A percentile compares a stretch with the other conserved stretches of the same genome.
Conservation (phyloP, 768 basidiomycete genomes). For the Crucibulum laeve region DNA sequence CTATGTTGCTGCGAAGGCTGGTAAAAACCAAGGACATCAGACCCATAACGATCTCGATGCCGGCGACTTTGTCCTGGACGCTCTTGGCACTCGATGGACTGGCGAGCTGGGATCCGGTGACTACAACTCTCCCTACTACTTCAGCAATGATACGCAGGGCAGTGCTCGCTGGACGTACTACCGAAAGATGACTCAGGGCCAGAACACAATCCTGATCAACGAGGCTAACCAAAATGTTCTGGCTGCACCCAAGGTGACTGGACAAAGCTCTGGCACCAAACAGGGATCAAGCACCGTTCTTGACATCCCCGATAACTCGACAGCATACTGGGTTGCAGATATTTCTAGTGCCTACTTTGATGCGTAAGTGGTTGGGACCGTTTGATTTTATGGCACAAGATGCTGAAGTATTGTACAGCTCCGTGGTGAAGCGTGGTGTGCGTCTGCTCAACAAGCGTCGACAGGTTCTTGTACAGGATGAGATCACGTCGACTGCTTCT, state of each 20-base stretch:
- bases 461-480: constrained; percentile 93
- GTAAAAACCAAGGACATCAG: constrained; percentile 76
- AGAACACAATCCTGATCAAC: constrained; percentile 86
- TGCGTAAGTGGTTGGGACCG: constrained; percentile 43
- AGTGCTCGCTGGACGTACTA: constrained; percentile 87
- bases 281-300: constrained; percentile 88
- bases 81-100: constrained; percentile 89
- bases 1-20: constrained; percentile 88
- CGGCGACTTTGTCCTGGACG: constrained; percentile 95
- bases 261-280: constrained; percentile 43
- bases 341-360: constrained; percentile 72
- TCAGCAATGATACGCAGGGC: constrained; percentile 65
- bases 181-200: constrained; percentile 94
- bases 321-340: constrained; percentile 79
- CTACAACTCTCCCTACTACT: constrained; percentile 74
- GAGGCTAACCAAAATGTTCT: constrained; percentile 77
- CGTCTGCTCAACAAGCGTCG: constrained; percentile 77
- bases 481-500: constrained; percentile 55
- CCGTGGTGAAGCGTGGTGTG: constrained; percentile 79
- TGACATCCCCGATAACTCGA: constrained; percentile 56
- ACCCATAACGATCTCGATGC: constrained; percentile 93
- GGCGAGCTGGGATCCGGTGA: constrained; percentile 91
- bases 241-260: constrained; percentile 56
- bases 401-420: constrained; percentile 29
- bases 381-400: not conserved